Base-by-base conservation (phyloP, 163 green algal genomes). In the Coccomyxa subellipsoidea region DNA sequence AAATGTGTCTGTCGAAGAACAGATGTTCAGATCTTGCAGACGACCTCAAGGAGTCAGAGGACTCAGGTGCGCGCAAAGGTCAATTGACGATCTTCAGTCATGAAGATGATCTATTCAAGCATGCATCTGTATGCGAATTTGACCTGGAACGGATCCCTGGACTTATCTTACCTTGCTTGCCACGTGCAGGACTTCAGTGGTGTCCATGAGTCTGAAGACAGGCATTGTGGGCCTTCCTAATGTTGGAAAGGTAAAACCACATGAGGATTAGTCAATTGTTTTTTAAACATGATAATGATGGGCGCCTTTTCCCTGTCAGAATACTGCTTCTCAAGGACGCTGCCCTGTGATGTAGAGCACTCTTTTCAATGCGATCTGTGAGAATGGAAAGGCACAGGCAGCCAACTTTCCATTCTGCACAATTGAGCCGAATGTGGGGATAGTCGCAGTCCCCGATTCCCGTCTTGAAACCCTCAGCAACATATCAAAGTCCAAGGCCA, bases 361-460 rank as follows among this genome's bases (percentile, higher is more conserved):
- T 0, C 88, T 98, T 76, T 98, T 98, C 90, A 98, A 98, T 84
- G 92, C 94, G 15, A 89, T 98, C 29, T 93, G 92, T 8, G 88
- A 96, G 73, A 95, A 95, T 76, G 88, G 86, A 47, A 96, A 97
- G 83, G 95, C 95, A 7, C 82, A 93, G 82, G 92, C 95, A 29
- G 94, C 91, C 31, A 98, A 98, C 87, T 99, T 97, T 83, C 97
- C 97, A 27, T 98, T 99, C 84, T 98, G 95, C 89, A 98, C 96
- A 34, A 99, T 99, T 84, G 94, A 98, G 69, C 94, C 95, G 36
- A 98, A 98, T 35, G 91, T 97, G 34, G 96, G 96, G 84, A 89
- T 98, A 0, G 96, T 99, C 9, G 93, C 92, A n/a, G 95, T 99
- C 40, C 94, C 94, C 10, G 96, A 99, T 90, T 40, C 86, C 3